Percentiles rank a stretch among this genome's conserved stretches.
phyloP scores from a whole-genome alignment of 306 rosid genomes.

The Malus sylvestris region DNA sequence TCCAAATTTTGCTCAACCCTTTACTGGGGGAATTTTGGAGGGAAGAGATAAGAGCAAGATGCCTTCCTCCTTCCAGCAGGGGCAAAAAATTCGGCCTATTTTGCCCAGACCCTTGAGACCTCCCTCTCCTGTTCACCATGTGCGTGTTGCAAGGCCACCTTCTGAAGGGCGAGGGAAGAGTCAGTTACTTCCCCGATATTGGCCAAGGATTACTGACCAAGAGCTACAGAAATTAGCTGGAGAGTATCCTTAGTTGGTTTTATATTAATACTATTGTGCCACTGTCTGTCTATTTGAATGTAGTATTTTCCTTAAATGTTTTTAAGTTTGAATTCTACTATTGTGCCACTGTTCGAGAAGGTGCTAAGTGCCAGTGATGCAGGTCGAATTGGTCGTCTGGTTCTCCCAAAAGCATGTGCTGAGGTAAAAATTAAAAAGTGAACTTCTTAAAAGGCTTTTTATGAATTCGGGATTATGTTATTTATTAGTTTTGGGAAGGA shows the following conservation, averaged over 20 bases:
- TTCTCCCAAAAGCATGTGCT: constrained; percentile 99
- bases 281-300: background rate
- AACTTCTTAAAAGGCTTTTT: background rate
- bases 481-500: background rate
- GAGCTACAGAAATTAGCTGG: constrained; percentile 88
- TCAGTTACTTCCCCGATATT: constrained; percentile 95
- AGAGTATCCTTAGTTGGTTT: constrained; percentile 64
- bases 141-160: constrained; percentile 86
- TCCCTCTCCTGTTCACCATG: constrained; percentile 30
- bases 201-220: constrained; percentile 97
- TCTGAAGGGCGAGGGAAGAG: constrained; percentile 90
- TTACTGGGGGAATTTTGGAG: constrained; percentile 43
- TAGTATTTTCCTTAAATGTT: constrained; percentile 48
- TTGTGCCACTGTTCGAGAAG: constrained; percentile 94
- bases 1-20: constrained; percentile 38
- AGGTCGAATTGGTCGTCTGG: constrained; percentile 97
- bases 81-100: constrained; percentile 58
- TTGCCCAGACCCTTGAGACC: constrained; percentile 62
- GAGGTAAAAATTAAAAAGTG: constrained; percentile 51
- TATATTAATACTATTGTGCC: background rate
- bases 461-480: background rate
- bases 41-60: constrained; percentile 52
- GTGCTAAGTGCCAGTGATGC: constrained; percentile 98
- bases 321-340: constrained; percentile 80
- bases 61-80: constrained; percentile 50